Conservation (phyloP, 768 basidiomycete species). For the Rhizopogon salebrosus region DNA sequence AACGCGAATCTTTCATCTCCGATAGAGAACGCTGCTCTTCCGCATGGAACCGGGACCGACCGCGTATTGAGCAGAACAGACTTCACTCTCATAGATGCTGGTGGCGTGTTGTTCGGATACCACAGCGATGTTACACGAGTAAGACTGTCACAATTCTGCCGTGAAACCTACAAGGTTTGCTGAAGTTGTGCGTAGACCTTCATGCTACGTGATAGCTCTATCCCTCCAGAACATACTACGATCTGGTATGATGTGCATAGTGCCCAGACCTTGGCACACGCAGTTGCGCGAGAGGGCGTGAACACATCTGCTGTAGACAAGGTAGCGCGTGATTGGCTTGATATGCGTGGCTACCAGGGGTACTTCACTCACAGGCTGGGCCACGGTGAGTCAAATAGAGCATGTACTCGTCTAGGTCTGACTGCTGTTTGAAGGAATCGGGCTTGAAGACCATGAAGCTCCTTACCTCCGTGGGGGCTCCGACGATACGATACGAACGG, state of each 20-base stretch:
- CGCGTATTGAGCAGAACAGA: conserved; percentile 50
- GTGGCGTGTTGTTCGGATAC: conserved; percentile 69
- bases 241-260: conserved; percentile 63
- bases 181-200: conserved; percentile 44
- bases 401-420: conserved; percentile 3
- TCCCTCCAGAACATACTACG: conserved; percentile 45
- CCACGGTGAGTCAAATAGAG: conserved; percentile 45
- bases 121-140: conserved; percentile 77
- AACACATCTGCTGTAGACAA: conserved; percentile 54
- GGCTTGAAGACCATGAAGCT: conserved; percentile 76
- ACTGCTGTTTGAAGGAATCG: conserved; percentile 54
- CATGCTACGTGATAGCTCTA: conserved; percentile 50
- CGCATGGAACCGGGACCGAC: conserved; percentile 78
- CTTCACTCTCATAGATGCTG: conserved; percentile 72
- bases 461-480: conserved; percentile 78
- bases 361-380: conserved; percentile 83
- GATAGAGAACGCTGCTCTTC: conserved; percentile 79
- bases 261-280: conserved; percentile 57
- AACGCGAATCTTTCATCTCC: conserved; percentile 4
- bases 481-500: conserved; percentile 47
- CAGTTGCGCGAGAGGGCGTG: conserved; percentile 40
- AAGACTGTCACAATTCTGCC: conserved; percentile 15
- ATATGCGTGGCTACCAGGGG: conserved; percentile 35
- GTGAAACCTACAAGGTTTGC: neutral
- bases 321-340: conserved; percentile 52